phyloP scores from a whole-genome alignment of 2,329 filamentous ascomycete species.

The Parafenestella ontariensis region DNA sequence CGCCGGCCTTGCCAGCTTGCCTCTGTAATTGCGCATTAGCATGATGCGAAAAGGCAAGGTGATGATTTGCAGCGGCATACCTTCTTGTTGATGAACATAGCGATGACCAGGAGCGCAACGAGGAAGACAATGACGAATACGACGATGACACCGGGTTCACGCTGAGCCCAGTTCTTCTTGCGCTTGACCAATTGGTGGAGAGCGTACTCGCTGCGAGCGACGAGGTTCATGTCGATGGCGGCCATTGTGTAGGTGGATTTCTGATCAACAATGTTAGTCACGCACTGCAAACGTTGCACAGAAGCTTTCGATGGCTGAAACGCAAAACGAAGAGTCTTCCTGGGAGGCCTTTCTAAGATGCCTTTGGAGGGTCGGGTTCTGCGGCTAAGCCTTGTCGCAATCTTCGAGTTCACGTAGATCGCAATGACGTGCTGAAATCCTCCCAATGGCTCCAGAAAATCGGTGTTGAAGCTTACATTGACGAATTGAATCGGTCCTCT shows the following conservation, averaged over 20 bases:
- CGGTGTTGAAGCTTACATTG: slow-evolving; percentile 42
- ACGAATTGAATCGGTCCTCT: slow-evolving; percentile 29
- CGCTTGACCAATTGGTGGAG: slow-evolving; percentile 59
- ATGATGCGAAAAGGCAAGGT: neutral
- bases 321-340: neutral
- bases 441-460: slow-evolving; percentile 25
- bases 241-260: slow-evolving; percentile 44
- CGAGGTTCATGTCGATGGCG: slow-evolving; percentile 46
- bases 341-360: slow-evolving; percentile 1
- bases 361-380: slow-evolving; percentile 3
- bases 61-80: slow-evolving; percentile 29
- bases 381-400: slow-evolving; percentile 25
- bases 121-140: slow-evolving; percentile 68
- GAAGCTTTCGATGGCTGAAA: neutral
- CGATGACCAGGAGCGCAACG: slow-evolving; percentile 59
- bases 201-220: slow-evolving; percentile 46
- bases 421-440: slow-evolving; percentile 12
- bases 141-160: slow-evolving; percentile 66
- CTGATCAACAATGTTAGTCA: slow-evolving; percentile 25
- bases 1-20: slow-evolving; percentile 13
- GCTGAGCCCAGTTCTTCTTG: slow-evolving; percentile 64
- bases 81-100: slow-evolving; percentile 59
- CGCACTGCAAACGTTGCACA: slow-evolving; percentile 15
- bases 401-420: slow-evolving; percentile 11
- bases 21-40: slow-evolving; percentile 17